These are phyloP conservation scores for Salvia hispanica DNA, from an alignment of 257 asterid species.

Conservation along the genomic window DNA sequence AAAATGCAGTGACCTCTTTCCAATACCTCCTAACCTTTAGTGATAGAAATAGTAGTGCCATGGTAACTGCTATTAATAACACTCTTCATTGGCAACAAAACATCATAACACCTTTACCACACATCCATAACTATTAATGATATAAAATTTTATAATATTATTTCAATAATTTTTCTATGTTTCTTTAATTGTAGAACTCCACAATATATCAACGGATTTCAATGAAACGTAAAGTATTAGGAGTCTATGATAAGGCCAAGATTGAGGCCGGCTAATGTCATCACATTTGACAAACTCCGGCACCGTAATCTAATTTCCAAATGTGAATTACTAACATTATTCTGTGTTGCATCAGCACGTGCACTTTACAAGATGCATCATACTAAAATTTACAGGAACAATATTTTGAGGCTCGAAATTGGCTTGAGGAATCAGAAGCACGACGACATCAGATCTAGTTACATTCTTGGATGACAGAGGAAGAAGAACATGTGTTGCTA, in stretches of 20 bases:
- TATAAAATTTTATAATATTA: too few relatives aligned
- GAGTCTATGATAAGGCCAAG: not conserved
- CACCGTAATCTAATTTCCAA: not conserved
- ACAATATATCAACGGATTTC: not conserved
- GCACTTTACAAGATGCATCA: conserved; percentile 14
- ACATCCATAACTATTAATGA: too few relatives aligned
- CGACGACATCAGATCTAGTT: conserved; percentile 27
- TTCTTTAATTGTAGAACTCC: too few relatives aligned
- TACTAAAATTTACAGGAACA: conserved; percentile 10
- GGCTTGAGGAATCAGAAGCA: not conserved
- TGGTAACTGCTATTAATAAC: too few relatives aligned
- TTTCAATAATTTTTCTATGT: too few relatives aligned
- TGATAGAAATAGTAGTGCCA: too few relatives aligned
- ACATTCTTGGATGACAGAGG: conserved; percentile 37
- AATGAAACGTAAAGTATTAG: not conserved
- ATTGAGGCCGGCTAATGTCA: not conserved
- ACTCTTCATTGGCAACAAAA: too few relatives aligned
- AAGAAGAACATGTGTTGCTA: conserved; percentile 32
- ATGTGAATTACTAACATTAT: conserved; percentile 14
- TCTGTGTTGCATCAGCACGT: conserved; percentile 3
- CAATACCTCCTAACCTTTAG: too few relatives aligned
- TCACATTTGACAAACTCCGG: not conserved
- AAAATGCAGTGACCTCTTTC: too few relatives aligned
- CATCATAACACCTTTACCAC: too few relatives aligned
- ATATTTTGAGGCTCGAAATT: conserved; percentile 25